These are phyloP conservation scores for Tuber calosporum DNA, from an alignment of 495 filamentous ascomycete genomes.

Conservation along the genomic window DNA sequence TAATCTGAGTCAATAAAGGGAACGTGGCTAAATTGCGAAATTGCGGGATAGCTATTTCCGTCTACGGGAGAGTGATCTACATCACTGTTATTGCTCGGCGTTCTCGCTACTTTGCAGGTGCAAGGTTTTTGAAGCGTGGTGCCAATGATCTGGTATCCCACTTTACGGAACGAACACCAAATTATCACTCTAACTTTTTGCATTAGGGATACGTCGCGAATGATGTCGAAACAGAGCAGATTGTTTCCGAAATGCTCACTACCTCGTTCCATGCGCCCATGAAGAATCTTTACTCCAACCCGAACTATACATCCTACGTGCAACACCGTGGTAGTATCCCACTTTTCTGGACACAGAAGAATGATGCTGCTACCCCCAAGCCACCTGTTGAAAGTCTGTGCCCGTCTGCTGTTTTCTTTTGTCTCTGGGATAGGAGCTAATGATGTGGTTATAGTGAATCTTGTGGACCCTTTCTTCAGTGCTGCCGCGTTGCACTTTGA, in stretches of 20 bases:
- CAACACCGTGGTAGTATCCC: slow-evolving; percentile 97
- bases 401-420: background rate
- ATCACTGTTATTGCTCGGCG: slow-evolving; percentile 89
- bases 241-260: slow-evolving; percentile 84
- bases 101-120: slow-evolving; percentile 89
- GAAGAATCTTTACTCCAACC: slow-evolving; percentile 75
- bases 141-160: slow-evolving; percentile 67
- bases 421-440: slow-evolving; percentile 9
- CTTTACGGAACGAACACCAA: background rate
- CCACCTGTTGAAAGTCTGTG: slow-evolving; percentile 68
- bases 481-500: slow-evolving; percentile 97
- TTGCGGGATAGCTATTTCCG: slow-evolving; percentile 54
- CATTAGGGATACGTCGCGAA: slow-evolving; percentile 83
- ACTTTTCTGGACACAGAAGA: slow-evolving; percentile 96
- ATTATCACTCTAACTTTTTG: slow-evolving; percentile 19
- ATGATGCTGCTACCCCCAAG: slow-evolving; percentile 87
- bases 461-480: slow-evolving; percentile 90
- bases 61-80: slow-evolving; percentile 78
- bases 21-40: slow-evolving; percentile 14
- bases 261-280: slow-evolving; percentile 94
- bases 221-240: slow-evolving; percentile 99
- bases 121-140: slow-evolving; percentile 87
- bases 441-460: slow-evolving; percentile 52
- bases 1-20: slow-evolving; percentile 29
- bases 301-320: slow-evolving; percentile 89